Evolutionary conservation across 2,329 filamentous ascomycete species (phyloP), one percentile per base, ranked within the genome.

Genomic region (Xylaria sp.): DNA sequence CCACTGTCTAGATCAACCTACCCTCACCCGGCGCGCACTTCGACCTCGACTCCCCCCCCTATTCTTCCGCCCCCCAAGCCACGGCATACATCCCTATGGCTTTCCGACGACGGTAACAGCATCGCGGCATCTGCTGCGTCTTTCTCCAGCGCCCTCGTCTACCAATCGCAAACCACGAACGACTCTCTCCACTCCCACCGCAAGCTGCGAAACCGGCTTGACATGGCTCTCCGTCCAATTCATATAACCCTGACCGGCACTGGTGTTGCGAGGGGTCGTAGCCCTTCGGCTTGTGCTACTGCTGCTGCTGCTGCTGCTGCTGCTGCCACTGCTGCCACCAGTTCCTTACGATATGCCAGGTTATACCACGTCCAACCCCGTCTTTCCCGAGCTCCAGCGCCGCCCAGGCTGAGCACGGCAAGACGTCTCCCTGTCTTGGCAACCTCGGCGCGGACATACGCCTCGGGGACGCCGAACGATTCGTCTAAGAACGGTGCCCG

Each of bases 91-190:
- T 40, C 16, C 68, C 60, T 47, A 79, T 79, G 77, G 77, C 76
- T 74, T 65, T 60, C 57, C 68, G 65, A 62, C 58, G 59, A 58
- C 73, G 69, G 66, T 77, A 74, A 74, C 70, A 73, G 37, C 54
- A 72, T 67, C 70, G 72, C 76, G 70, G 75, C 77, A 69, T 74
- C 69, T 69, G 74, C 73, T 76, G 74, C 73, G 68, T 54, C 65
- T 67, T 37, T 65, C 65, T 65, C 32, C 65, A 69, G 57, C 58
- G 29, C 27, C 40, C 27, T 8, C 21, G 6, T 54, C 29, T n/a
- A 37, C 61, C 57, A 62, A 50, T 60, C 32, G 32, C 60, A 51
- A 40, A 42, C 59, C 53, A 25, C 48, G 16, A 35, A 55, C 23
- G 37, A 32, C 32, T 35, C 40, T 35, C 40, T 42, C 53, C 25